Evolutionary conservation across 192 early-diverging fungal species (phyloP), one percentile per base, ranked within the genome.

Genomic region (Mortierella antarctica): DNA sequence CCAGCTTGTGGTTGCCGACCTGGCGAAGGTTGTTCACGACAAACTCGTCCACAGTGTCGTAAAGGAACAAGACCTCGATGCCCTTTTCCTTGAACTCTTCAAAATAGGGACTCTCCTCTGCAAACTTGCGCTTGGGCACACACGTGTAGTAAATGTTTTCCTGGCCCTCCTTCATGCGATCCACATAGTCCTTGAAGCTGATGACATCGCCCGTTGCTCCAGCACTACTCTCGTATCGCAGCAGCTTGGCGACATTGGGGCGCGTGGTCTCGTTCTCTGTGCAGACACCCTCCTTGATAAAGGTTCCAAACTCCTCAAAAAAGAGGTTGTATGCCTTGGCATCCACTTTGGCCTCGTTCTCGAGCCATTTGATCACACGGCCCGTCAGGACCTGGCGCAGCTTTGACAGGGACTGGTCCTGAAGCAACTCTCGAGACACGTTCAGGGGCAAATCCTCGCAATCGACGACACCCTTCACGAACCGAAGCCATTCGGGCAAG

Each of bases 391-490:
- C 83, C 9, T 84, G 78, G 39, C 87, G 86, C 31, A 88, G 72
- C 55, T 90, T 91, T 23, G 93, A 85, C 20, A 92, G 60, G 12
- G 84, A 76, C 65, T 91, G 87, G 49, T 95, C 88, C 67, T 96
- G 95, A 11, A 96, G 65, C 21, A 94, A 85, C 73, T 96, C 95
- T 41, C 95, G 88, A 7, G 95, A 96, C 6, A 96, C 93, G 54
- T 95, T 95, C 41, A 96, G 79, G 4, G 95, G 95, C 54, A 96
- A 85, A 72, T 96, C 95, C 70, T 95, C 93, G 6, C 89, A 91
- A 70, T 96, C 95, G 23, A 96, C 91, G 44, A 95, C 85, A 58
- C 93, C 95, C 83, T 92, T 93, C 58, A 96, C 75, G 67, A 96
- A 96, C 0, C 88, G 81, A 7, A 96, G 83, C 85, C 88, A 96